Evolutionary conservation across 1,139 yeast genomes (phyloP).

Genomic region (Sugiyamaella sp.): DNA sequence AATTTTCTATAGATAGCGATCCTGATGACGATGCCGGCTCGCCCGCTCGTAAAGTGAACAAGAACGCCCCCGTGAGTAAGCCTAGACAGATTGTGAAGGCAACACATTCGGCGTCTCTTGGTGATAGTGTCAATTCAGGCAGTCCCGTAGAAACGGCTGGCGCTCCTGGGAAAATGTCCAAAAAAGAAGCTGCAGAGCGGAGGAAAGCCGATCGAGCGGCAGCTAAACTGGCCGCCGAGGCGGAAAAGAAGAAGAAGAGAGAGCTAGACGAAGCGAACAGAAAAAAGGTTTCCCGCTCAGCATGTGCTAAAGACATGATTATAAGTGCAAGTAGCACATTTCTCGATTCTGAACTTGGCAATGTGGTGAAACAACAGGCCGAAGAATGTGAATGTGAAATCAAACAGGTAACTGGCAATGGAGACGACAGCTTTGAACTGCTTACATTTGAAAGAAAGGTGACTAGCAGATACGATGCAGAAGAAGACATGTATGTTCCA

Average conservation of each 20-base stretch:
- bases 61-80: neutral
- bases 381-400: neutral
- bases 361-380: constrained; percentile 2
- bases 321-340: constrained; percentile 23
- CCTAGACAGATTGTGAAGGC: neutral
- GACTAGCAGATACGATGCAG: constrained; percentile 27
- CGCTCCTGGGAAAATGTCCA: neutral
- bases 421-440: constrained; percentile 11
- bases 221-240: constrained; percentile 6
- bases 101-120: neutral
- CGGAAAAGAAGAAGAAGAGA: constrained; percentile 10
- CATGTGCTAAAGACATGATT: constrained; percentile 29
- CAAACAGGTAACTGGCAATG: neutral
- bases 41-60: neutral
- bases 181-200: constrained; percentile 11
- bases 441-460: constrained; percentile 25
- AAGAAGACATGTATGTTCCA: constrained; percentile 29
- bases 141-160: too few species aligned
- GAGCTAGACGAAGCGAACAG: constrained; percentile 15
- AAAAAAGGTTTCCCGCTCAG: constrained; percentile 14
- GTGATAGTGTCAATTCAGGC: neutral
- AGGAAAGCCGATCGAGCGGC: constrained; percentile 6
- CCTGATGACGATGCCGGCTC: neutral
- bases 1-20: constrained; percentile 5
- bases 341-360: constrained; percentile 2